Base-by-base conservation (phyloP, 2,329 filamentous ascomycete species). In the Capronia epimyces region DNA sequence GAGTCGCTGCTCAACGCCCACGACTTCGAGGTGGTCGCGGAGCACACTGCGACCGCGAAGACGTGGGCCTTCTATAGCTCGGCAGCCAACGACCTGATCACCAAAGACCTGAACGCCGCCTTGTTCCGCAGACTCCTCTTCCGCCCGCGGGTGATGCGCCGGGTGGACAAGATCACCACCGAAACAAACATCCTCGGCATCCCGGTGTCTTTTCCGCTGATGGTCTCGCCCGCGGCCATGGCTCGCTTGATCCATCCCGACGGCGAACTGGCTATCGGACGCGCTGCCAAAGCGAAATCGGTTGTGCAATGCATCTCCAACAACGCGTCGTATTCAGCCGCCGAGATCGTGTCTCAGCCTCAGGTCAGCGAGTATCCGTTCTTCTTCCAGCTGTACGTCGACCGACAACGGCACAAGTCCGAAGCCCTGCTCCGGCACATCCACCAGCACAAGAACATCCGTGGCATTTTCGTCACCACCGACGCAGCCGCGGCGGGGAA, bases 31-130 rank as follows among this genome's bases (percentile, higher is more conserved):
- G 52, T 68, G 9, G 79, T 76, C 0, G 82, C 82, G 3, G 72
- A 75, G 13, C 69, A 70, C 21, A 76, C 75, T 4, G 72, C 83
- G 42, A 73, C 74, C 7, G 73, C 76, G 18, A 86, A 86, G 61
- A 78, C 82, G n/a, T 85, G 80, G 80, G 83, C 82, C 0, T 86
- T 85, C 61, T 79, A 82, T 62, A 83, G 80, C 16, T 83, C 80
- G 7, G 83, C 82, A 1, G 79, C 82, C 9, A 84, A 81, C 4
- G 83, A 75, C 75, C 60, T 77, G 3, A 79, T 83, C 31, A 78
- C 82, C 42, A 72, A 75, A 2, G 66, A 72, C 20, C 70, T 71
- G 43, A 86, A 86, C 63, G 72, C 69, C 20, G 69, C 73, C 0
- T 69, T 74, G 54, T 82, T 81, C 59, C 67, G 73, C 34, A 66